Conservation (phyloP, 352 stramenopile genomes). For the Globisporangium perplexum region DNA sequence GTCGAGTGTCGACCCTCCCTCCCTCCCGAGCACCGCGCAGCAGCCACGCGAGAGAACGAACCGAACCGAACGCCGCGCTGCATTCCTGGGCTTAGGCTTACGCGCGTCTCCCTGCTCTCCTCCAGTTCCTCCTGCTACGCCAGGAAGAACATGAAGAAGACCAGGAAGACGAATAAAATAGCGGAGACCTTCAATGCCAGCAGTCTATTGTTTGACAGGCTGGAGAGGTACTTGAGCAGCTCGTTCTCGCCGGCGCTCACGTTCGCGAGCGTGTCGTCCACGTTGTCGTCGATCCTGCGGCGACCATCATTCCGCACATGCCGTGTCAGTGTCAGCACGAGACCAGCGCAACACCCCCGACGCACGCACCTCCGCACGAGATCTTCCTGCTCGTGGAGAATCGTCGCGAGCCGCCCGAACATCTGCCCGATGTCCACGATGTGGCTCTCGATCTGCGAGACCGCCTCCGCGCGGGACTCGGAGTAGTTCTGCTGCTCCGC, state of each 20-base stretch:
- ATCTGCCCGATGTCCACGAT: conserved; percentile 84
- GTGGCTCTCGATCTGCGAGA: conserved; percentile 83
- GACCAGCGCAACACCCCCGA: neutral
- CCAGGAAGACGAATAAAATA: conserved; percentile 85
- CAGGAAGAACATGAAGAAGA: conserved; percentile 89
- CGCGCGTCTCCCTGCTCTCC: conserved; percentile 1
- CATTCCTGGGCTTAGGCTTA: no score
- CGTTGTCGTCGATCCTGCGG: conserved; percentile 81
- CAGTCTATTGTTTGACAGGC: conserved; percentile 84
- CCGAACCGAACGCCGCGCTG: no score
- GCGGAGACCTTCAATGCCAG: conserved; percentile 79
- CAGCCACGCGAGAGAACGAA: no score
- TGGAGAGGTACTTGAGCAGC: conserved; percentile 81
- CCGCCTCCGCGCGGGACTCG: conserved; percentile 61
- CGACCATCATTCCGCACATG: no score
- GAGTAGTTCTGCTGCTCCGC: conserved; percentile 76
- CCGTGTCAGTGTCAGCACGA: conserved; percentile 5
- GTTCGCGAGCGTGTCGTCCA: conserved; percentile 74
- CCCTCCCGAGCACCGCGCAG: no score
- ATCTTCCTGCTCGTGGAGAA: conserved; percentile 82
- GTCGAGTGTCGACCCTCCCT: no score
- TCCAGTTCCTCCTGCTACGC: conserved; percentile 34
- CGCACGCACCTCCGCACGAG: conserved; percentile 60
- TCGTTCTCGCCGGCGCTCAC: conserved; percentile 75
- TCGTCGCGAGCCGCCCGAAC: conserved; percentile 69